These are phyloP conservation scores for Mycogone perniciosa DNA, from an alignment of 2,329 filamentous ascomycete genomes.

Conservation along the genomic window DNA sequence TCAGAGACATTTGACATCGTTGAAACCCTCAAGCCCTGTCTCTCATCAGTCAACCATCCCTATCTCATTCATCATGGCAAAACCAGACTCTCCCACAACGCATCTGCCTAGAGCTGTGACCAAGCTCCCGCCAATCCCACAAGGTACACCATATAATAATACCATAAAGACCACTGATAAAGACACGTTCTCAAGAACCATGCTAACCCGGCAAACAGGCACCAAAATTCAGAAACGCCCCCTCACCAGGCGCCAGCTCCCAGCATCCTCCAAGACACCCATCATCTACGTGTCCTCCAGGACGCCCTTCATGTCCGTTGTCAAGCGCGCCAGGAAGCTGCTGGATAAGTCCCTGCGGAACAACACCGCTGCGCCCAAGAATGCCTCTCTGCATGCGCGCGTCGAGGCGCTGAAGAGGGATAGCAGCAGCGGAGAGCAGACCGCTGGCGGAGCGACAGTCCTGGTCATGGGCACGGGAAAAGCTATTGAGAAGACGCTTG, in stretches of 20 bases:
- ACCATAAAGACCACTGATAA: not conserved
- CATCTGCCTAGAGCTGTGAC: slow-evolving; percentile 18
- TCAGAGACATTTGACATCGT: too few relatives aligned
- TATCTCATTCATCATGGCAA: slow-evolving; percentile 17
- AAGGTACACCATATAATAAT: slow-evolving; percentile 20
- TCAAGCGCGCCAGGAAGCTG: slow-evolving; percentile 58
- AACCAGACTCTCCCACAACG: slow-evolving; percentile 11
- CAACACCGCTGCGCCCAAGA: slow-evolving; percentile 40
- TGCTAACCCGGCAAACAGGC: slow-evolving; percentile 28
- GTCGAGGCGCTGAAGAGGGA: slow-evolving; percentile 36
- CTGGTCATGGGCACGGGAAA: slow-evolving; percentile 58
- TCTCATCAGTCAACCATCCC: not conserved
- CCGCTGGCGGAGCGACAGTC: slow-evolving; percentile 35
- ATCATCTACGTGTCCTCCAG: slow-evolving; percentile 59
- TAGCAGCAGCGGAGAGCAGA: slow-evolving; percentile 17
- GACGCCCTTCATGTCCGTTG: slow-evolving; percentile 61
- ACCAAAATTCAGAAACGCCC: slow-evolving; percentile 45
- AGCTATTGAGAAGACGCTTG: slow-evolving; percentile 58
- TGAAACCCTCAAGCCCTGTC: too few relatives aligned
- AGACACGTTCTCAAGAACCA: slow-evolving; percentile 3
- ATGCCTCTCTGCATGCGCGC: slow-evolving; percentile 40
- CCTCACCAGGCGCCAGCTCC: slow-evolving; percentile 33
- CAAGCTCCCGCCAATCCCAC: slow-evolving; percentile 32
- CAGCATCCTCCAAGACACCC: slow-evolving; percentile 37
- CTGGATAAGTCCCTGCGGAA: slow-evolving; percentile 47